Base-by-base conservation (phyloP, 768 basidiomycete genomes). In the Leucosporidium scottii region DNA sequence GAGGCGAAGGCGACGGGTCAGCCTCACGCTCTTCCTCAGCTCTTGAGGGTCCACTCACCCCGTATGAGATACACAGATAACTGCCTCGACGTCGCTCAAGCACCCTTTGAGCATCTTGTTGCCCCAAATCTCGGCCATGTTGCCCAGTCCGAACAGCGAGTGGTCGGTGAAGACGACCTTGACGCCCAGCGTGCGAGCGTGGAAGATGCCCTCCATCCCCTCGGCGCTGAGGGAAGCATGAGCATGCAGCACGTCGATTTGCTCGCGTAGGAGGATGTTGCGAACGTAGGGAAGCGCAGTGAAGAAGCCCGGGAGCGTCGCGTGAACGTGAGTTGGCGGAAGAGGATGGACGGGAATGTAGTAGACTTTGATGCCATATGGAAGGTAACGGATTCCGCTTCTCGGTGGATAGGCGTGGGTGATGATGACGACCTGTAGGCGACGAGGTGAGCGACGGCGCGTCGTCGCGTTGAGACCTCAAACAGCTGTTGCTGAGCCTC, bases 151-250 rank as follows among this genome's bases (percentile, higher is more conserved):
- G 73, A 98, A 98, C 31, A 99, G 79, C 74, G 90, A 92, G 74
- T 99, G 94, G 78, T 99, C 96, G 0, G 96, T 98, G 77, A 98
- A 94, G 15, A 97, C 89, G 0, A 91, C 92, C 50, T 89, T 85
- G 18, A 97, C 82, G 17, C 89, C 88, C 80, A 98, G 83, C 25
- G 91, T 80, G 72, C 92, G 89, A 0, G 92, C 84, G 71, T 97
- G 93, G 23, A 97, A 79, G 64, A 99, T 88, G 27, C 84, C 93
- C 79, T 99, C 96, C 73, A 96, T 91, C 0, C 88, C 94, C 34
- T 98, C 83, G 2, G 91, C 85, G 3, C 90, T 93, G 4, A 99
- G 83, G 64, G 88, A 86, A 0, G 91, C 96, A 71, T 99, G 96
- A 0, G 88, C 90, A 73, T 99, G 96, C 1, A 98, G 83, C 30